Conservation (phyloP, 352 stramenopile species). For the Phytophthora crassamura region DNA sequence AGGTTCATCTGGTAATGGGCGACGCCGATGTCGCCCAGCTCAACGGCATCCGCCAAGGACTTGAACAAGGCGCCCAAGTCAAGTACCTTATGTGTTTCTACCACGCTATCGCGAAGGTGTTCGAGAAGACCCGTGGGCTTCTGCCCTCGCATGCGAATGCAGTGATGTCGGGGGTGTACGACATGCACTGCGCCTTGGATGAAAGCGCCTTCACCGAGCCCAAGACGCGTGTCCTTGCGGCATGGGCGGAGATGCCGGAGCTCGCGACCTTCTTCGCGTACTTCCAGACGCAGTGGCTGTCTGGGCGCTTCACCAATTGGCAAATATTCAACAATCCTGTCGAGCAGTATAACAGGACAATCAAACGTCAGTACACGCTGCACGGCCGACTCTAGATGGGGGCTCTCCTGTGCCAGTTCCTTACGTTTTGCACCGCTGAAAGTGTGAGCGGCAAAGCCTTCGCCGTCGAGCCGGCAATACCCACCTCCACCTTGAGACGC, state of each 20-base stretch:
- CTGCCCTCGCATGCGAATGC: background rate
- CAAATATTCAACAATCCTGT: slow-evolving; percentile 1
- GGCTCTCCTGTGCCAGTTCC: background rate
- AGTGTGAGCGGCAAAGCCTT: too few species aligned
- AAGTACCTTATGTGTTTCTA: slow-evolving; percentile 12
- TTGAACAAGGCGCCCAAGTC: background rate
- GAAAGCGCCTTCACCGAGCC: background rate
- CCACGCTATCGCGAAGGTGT: background rate
- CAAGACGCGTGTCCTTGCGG: background rate
- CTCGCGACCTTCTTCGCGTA: background rate
- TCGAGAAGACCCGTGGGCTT: background rate
- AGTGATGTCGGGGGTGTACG: slow-evolving; percentile 1
- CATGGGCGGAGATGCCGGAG: background rate
- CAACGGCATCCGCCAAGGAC: background rate
- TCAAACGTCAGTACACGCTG: slow-evolving; percentile 5
- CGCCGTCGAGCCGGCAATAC: too few species aligned
- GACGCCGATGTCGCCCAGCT: background rate
- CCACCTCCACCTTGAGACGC: too few species aligned
- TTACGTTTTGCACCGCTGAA: too few species aligned
- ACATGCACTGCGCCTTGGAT: slow-evolving; percentile 1
- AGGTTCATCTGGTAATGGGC: background rate
- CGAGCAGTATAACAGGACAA: slow-evolving; percentile 6
- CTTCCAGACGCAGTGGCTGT: background rate
- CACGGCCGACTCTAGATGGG: background rate
- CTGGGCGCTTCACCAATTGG: background rate